These are phyloP conservation scores for Ustilago tritici DNA, from an alignment of 1,284 basidiomycete species.

Conservation along the genomic window DNA sequence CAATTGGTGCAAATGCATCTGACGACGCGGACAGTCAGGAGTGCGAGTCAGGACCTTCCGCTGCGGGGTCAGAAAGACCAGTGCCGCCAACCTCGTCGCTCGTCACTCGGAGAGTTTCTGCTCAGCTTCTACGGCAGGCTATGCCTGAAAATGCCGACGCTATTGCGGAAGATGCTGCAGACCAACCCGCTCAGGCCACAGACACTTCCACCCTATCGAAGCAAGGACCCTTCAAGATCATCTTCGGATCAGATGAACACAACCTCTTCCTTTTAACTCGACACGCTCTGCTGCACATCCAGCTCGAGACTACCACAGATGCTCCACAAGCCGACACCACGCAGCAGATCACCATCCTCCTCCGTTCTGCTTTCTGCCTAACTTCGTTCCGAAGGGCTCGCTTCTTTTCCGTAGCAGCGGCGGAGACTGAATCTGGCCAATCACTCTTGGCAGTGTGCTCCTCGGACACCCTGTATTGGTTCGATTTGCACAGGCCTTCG, in stretches of 20 bases:
- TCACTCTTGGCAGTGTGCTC: conserved; percentile 38
- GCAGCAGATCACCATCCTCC: conserved; percentile 6
- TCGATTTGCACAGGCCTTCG: conserved; percentile 9
- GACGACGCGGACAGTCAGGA: not conserved
- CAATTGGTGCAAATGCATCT: not conserved
- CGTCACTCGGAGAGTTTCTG: not conserved
- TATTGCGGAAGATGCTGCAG: not conserved
- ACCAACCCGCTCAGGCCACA: not conserved
- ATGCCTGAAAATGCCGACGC: not conserved
- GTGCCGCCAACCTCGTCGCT: not conserved
- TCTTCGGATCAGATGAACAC: conserved; percentile 11
- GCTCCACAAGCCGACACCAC: not conserved
- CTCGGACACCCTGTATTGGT: conserved; percentile 40
- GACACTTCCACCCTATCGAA: too few species aligned
- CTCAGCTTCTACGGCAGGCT: not conserved
- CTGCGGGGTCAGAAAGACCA: not conserved
- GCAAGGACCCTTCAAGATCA: conserved; percentile 9
- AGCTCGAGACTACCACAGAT: not conserved
- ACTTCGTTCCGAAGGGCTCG: conserved; percentile 23
- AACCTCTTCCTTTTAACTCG: conserved; percentile 20
- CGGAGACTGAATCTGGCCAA: not conserved
- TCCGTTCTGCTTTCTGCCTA: conserved; percentile 21
- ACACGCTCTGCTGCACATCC: conserved; percentile 12
- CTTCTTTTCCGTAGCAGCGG: conserved; percentile 27
- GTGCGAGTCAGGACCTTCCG: not conserved